phyloP scores from a whole-genome alignment of 495 filamentous ascomycete species.

The Neurospora pannonica region DNA sequence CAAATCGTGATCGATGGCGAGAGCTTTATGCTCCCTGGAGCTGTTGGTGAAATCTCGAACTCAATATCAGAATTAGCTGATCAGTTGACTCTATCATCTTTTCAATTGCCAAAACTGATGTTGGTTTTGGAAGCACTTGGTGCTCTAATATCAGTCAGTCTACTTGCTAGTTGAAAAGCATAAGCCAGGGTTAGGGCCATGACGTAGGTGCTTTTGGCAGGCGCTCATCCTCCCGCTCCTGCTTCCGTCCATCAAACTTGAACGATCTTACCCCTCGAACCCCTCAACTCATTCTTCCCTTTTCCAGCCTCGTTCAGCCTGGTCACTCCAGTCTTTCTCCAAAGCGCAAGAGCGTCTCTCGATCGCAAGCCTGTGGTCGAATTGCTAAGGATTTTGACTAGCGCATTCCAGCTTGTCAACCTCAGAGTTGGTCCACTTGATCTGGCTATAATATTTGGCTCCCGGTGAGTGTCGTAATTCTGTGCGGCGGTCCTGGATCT shows the following conservation, averaged over 20 bases:
- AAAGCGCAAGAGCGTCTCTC: constrained; percentile 4
- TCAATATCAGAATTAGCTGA: background rate
- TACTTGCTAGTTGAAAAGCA: background rate
- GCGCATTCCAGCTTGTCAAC: background rate
- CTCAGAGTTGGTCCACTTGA: background rate
- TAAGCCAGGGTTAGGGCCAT: constrained; percentile 12
- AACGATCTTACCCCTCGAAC: background rate
- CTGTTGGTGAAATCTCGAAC: background rate
- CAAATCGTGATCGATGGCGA: background rate
- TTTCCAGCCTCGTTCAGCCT: background rate
- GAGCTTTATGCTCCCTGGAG: background rate
- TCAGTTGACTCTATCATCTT: background rate
- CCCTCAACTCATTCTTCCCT: background rate
- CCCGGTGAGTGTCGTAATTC: background rate
- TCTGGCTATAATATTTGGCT: background rate
- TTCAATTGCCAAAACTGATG: background rate
- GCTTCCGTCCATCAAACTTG: background rate
- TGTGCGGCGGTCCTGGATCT: background rate
- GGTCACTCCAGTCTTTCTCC: background rate
- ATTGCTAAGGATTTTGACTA: background rate
- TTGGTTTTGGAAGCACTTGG: background rate
- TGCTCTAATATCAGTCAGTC: background rate
- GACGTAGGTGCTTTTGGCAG: constrained; percentile 5
- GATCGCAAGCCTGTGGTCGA: constrained; percentile 3
- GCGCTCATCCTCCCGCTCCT: background rate